A percentile compares a stretch with the other conserved stretches of the same genome.
These are phyloP conservation scores for Pestalotiopsis sp. DNA, from an alignment of 2,329 filamentous ascomycete genomes.

Conservation along the genomic window DNA sequence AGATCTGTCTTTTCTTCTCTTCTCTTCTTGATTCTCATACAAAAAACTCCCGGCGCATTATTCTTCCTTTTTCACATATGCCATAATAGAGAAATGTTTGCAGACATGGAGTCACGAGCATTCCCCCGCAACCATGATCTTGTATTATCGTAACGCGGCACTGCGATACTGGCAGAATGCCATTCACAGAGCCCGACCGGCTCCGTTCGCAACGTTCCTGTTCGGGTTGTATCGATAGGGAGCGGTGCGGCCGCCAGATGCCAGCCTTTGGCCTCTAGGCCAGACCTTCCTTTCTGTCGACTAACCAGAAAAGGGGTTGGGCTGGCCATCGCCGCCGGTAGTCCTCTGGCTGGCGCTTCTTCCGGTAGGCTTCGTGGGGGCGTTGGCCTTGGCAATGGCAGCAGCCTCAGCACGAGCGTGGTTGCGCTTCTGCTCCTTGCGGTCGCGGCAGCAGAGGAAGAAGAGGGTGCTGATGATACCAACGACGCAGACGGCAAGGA, in stretches of 20 bases:
- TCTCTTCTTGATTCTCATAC: neutral
- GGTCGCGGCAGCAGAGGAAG: constrained; percentile 56
- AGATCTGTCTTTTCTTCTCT: constrained; percentile 1
- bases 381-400: constrained; percentile 47
- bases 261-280: neutral
- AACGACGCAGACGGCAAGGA: constrained; percentile 46
- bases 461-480: constrained; percentile 43
- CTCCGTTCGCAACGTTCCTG: neutral
- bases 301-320: constrained; percentile 13
- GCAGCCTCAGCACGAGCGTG: constrained; percentile 51
- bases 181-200: neutral
- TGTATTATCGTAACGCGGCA: neutral
- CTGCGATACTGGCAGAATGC: neutral
- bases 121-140: neutral
- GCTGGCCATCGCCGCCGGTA: neutral
- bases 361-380: constrained; percentile 1
- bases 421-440: constrained; percentile 44
- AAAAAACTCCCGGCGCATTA: neutral
- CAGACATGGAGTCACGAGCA: neutral
- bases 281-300: neutral
- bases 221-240: neutral
- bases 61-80: constrained; percentile 1
- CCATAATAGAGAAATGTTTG: neutral
- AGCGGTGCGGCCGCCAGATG: neutral
- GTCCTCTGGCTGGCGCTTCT: constrained; percentile 5